Evolutionary conservation across 78 protist species (phyloP), one percentile per base, ranked within the genome.

Genomic region (Creolimax fragrantissima): DNA sequence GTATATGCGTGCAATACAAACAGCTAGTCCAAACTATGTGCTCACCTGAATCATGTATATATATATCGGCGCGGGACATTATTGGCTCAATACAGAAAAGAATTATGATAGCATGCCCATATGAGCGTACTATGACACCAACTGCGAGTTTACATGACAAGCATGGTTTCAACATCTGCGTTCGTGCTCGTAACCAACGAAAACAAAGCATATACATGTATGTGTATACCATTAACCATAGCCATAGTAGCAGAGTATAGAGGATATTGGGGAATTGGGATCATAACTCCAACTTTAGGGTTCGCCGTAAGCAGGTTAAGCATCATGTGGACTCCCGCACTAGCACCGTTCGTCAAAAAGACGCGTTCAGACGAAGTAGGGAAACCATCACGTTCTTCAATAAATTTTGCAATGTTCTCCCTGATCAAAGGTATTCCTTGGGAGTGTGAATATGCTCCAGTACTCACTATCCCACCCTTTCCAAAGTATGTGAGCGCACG

Each of bases 261-360:
- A 89, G 99, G 99, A 92, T 99, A 99, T 95, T 99, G 99, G 45
- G 99, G 99, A 32, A 98, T 97, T 5, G 99, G 99, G 43, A 98
- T 96, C 93, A 99, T 44, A 66, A 97, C 94, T 74, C 81, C 11
- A 43, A 41, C 58, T 7, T 37, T 5, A 3, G 83, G 81, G 81
- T 74, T 95, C 3, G 67, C 42, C 35, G 96, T 95, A 43, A 99
- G 66, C 39, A 89, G 5, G 44, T 92, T 35, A 35, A 96, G 39
- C 5, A 95, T 41, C 3, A 45, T 37, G 85, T 94, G 43, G 2
- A 98, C 96, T 42, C 96, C 99, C 39, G 84, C 94, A 3, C 95
- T 67, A 3, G 99, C 99, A 41, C 99, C 99, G 83, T 97, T 97
- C 6, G 99, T 97, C 39, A 99, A 93, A 95, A 97, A 99, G 42